phyloP scores from a whole-genome alignment of 2,329 filamentous ascomycete genomes.

The Neocucurbitaria cava region DNA sequence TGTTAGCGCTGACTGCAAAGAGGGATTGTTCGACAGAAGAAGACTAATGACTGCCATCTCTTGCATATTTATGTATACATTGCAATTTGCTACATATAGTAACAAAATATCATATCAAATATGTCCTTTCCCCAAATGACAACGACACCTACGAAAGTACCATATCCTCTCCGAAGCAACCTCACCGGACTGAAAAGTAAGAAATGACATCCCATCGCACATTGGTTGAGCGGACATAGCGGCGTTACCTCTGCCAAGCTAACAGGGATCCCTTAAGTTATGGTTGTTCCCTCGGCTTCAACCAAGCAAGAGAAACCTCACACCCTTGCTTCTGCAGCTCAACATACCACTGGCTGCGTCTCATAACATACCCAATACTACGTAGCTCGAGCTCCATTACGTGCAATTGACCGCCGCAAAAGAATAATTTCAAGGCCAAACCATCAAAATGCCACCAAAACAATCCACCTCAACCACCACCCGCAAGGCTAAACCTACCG shows the following conservation, averaged over 20 bases:
- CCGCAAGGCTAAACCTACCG: slow-evolving; percentile 6
- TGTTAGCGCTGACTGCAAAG: too few species aligned
- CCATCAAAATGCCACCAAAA: slow-evolving; percentile 28
- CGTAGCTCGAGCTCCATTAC: neutral
- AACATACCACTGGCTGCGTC: neutral
- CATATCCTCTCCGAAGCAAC: neutral
- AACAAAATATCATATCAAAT: neutral
- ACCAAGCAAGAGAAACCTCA: slow-evolving; percentile 4
- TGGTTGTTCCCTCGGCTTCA: slow-evolving; percentile 11
- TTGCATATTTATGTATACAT: neutral
- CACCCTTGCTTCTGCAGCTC: slow-evolving; percentile 1
- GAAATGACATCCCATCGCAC: slow-evolving; percentile 23
- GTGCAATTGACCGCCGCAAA: neutral
- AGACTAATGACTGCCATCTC: too few species aligned
- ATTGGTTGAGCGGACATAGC: slow-evolving; percentile 4
- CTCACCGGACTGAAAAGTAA: neutral
- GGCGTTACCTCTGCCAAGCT: slow-evolving; percentile 12
- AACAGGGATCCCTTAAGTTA: too few species aligned
- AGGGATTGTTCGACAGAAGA: too few species aligned
- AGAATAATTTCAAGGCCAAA: too few species aligned
- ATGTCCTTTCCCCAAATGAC: neutral
- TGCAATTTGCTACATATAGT: neutral
- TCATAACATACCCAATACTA: too few species aligned
- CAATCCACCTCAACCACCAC: slow-evolving; percentile 5
- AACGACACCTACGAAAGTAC: neutral